Evolutionary conservation across 805 yeast species (phyloP), one percentile per base, ranked within the genome.

Genomic region (Metschnikowia chrysomelidarum): DNA sequence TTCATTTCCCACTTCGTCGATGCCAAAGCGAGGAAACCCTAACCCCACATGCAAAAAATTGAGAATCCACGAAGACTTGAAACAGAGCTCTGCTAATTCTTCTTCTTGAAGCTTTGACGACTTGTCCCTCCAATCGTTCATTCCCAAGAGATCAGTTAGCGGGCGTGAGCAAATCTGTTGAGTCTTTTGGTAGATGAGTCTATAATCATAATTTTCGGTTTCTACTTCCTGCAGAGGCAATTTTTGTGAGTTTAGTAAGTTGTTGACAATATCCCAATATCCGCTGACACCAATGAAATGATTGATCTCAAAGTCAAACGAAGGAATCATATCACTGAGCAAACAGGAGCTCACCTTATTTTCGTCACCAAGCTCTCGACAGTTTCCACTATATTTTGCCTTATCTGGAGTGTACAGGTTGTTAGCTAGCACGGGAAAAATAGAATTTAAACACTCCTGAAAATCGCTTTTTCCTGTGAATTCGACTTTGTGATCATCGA

Each of bases 261-360:
- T 63, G n/a, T 70, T 67, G 24, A 79, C 62, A 4, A 80, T 73
- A 47, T 79, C 79, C 79, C 82, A 78, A 51, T 78, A 78, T 4
- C 83, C 85, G 41, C 82, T 76, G 7, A 80, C 81, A 0, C 85
- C 87, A 25, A 76, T 62, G 38, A 80, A 80, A 38, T 71, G 73
- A 43, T 75, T 71, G 21, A 72, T 59, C 30, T 73, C 73, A 48
- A 79, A 76, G 44, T 74, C 78, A 56, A 79, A 73, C 6, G 73
- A 60, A 0, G 85, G 86, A 19, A 75, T 62, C 14, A 67, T 53
- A 43, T 76, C 79, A 30, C 68, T 65, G 26, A 78, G 52, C 9
- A 78, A 54, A 54, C 85, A 79, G 3, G 77, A 62, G 37, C 70
- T 60, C 4, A 60, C 66, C 11, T 53, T 48, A 28, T 52, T 49